Conservation (phyloP, 2,329 filamentous ascomycete species). For the Paecilomyces variotii region DNA sequence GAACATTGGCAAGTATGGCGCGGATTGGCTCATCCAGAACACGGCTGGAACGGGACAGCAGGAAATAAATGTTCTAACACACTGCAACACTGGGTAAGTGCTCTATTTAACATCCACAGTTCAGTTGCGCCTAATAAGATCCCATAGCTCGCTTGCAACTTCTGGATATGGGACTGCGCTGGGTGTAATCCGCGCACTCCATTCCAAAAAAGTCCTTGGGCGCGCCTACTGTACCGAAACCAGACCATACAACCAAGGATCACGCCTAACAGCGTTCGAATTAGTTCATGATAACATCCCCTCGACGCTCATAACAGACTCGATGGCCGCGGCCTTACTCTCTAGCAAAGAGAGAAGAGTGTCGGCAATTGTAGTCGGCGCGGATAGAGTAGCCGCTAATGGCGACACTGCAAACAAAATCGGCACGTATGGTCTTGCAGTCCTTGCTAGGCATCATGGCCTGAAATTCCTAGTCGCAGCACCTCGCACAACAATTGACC, state of each 20-base stretch:
- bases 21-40: conserved; percentile 68
- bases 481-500: conserved; percentile 87
- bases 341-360: conserved; percentile 55
- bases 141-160: conserved; percentile 70
- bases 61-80: conserved; percentile 77
- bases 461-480: conserved; percentile 94
- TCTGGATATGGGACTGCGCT: conserved; percentile 96
- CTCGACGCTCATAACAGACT: conserved; percentile 86
- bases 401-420: conserved; percentile 99
- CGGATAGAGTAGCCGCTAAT: conserved; percentile 90
- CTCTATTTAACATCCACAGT: conserved; percentile 1
- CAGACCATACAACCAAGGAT: conserved; percentile 94
- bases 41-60: conserved; percentile 41
- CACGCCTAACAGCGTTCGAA: conserved; percentile 88
- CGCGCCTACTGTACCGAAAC: conserved; percentile 97
- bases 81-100: conserved; percentile 86
- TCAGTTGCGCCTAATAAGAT: not conserved
- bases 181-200: conserved; percentile 82
- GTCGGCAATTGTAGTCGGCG: conserved; percentile 82
- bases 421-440: conserved; percentile 85
- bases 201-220: conserved; percentile 56
- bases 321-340: conserved; percentile 88
- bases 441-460: conserved; percentile 80
- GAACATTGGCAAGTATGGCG: conserved; percentile 73
- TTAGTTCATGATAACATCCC: conserved; percentile 91